phyloP scores from a whole-genome alignment of 306 rosid genomes.

The Sechiopsis laciniata region DNA sequence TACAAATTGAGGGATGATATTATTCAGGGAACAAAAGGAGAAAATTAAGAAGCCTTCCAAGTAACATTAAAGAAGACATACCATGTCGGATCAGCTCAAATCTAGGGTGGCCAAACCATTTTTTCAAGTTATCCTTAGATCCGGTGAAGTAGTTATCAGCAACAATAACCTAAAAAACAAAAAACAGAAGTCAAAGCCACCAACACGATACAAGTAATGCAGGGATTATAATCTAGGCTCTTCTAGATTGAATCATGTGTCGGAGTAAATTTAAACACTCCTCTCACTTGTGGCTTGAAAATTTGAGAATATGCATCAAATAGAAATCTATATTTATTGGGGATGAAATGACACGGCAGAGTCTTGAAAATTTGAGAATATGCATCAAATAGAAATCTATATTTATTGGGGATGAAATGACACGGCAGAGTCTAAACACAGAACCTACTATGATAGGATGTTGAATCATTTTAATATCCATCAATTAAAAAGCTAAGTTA shows the following conservation, averaged over 20 bases:
- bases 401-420: too few relatives aligned
- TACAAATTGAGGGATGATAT: slow-evolving; percentile 16
- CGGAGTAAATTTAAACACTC: too few relatives aligned
- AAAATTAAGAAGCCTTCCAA: not conserved
- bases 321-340: too few relatives aligned
- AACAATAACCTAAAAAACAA: slow-evolving; percentile 52
- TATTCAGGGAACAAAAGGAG: not conserved
- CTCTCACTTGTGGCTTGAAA: too few relatives aligned
- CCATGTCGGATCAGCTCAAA: slow-evolving; percentile 96
- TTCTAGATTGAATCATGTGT: not conserved
- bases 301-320: too few relatives aligned
- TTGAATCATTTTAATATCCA: too few relatives aligned
- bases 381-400: too few relatives aligned
- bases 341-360: too few relatives aligned
- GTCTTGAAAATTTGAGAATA: too few relatives aligned
- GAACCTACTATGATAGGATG: too few relatives aligned
- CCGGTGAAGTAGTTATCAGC: slow-evolving; percentile 95
- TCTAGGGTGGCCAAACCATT: slow-evolving; percentile 95
- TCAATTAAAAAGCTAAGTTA: too few relatives aligned
- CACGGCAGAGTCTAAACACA: too few relatives aligned
- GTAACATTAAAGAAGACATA: slow-evolving; percentile 29
- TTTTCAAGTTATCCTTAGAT: slow-evolving; percentile 77
- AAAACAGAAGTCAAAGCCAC: not conserved
- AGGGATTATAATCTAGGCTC: not conserved
- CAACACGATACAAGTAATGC: not conserved